These are phyloP conservation scores for Aureobasidium namibiae DNA, from an alignment of 2,329 filamentous ascomycete species.

Conservation along the genomic window DNA sequence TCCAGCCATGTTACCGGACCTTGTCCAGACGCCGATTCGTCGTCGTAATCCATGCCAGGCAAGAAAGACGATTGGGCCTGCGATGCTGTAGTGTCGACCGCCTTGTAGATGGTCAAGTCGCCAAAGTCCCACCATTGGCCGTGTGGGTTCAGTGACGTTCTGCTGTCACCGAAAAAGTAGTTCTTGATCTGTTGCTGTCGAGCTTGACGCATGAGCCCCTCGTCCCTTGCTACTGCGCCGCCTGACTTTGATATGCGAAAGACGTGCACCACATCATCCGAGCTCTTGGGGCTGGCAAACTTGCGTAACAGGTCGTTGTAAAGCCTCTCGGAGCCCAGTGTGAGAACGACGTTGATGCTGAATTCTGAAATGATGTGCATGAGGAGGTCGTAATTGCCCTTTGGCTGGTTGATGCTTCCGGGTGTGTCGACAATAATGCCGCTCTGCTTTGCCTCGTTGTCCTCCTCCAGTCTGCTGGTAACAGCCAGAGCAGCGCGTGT, in stretches of 20 bases:
- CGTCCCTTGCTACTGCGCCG: slow-evolving; percentile 71
- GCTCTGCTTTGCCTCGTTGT: slow-evolving; percentile 59
- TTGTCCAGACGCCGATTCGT: slow-evolving; percentile 26
- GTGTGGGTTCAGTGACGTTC: slow-evolving; percentile 72
- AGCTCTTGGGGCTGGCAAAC: slow-evolving; percentile 43
- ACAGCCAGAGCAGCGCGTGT: slow-evolving; percentile 72
- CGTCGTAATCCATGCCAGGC: slow-evolving; percentile 39
- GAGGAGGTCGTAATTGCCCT: slow-evolving; percentile 64
- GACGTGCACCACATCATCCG: slow-evolving; percentile 62
- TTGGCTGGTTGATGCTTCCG: slow-evolving; percentile 57
- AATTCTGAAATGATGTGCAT: slow-evolving; percentile 69
- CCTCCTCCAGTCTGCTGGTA: slow-evolving; percentile 67
- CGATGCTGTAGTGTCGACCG: slow-evolving; percentile 17
- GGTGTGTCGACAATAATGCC: slow-evolving; percentile 84
- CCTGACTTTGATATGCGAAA: slow-evolving; percentile 77
- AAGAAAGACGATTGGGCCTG: slow-evolving; percentile 24
- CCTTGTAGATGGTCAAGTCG: slow-evolving; percentile 57
- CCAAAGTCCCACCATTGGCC: slow-evolving; percentile 77
- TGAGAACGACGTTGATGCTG: slow-evolving; percentile 65
- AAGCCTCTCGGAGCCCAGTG: slow-evolving; percentile 70
- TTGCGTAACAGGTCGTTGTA: slow-evolving; percentile 65
- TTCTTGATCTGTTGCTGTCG: slow-evolving; percentile 73
- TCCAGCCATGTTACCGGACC: slow-evolving; percentile 14
- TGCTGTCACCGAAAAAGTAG: slow-evolving; percentile 85
- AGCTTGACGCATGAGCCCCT: slow-evolving; percentile 62